These are phyloP conservation scores for Atalantia buxifolia DNA, from an alignment of 345 rosid species.

Conservation along the genomic window DNA sequence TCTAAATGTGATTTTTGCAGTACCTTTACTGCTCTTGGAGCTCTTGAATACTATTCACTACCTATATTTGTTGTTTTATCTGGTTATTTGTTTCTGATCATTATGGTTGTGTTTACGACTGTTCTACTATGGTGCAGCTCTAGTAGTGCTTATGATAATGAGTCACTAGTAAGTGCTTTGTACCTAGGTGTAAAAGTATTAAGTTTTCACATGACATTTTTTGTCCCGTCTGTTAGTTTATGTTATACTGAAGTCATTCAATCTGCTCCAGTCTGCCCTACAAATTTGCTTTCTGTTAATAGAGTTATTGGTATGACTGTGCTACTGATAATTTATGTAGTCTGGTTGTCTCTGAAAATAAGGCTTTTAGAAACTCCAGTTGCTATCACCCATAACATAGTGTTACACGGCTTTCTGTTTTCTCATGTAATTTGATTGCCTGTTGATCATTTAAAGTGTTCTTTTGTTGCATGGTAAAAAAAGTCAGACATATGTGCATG, in stretches of 20 bases:
- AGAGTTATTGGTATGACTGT: background rate
- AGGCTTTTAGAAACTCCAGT: constrained; percentile 1
- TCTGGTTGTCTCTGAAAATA: background rate
- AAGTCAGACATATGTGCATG: background rate
- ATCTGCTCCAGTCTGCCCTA: background rate
- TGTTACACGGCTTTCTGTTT: background rate
- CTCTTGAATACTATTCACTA: background rate
- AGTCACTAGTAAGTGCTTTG: background rate
- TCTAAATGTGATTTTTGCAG: background rate
- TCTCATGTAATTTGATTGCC: background rate
- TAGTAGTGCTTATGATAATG: background rate
- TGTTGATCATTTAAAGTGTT: background rate
- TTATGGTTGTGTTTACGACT: background rate
- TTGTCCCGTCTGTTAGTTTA: background rate
- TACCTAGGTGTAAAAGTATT: background rate
- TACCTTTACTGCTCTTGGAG: background rate
- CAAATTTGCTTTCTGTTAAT: background rate
- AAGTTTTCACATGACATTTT: constrained; percentile 1
- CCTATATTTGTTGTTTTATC: background rate
- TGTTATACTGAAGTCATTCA: background rate
- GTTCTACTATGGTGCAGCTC: background rate
- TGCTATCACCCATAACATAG: background rate
- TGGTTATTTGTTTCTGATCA: background rate
- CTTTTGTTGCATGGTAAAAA: background rate
- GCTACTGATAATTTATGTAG: background rate